These are phyloP conservation scores for Hanseniaspora guilliermondii DNA, from an alignment of 805 yeast species.

Conservation along the genomic window DNA sequence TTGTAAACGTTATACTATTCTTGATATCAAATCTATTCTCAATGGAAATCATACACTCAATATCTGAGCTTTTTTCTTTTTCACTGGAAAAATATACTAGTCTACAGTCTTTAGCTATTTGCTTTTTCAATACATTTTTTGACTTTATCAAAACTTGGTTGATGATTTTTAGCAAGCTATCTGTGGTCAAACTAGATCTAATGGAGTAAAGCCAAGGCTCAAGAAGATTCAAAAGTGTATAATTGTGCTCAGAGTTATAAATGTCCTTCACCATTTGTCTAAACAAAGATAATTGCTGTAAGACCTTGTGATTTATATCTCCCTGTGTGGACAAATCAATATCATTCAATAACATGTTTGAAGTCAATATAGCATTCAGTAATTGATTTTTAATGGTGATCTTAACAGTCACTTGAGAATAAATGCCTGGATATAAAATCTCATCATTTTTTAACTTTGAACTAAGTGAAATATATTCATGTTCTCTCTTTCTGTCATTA, in stretches of 20 bases:
- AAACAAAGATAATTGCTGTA: slow-evolving; percentile 37
- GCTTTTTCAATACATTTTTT: slow-evolving; percentile 11
- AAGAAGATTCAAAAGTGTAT: slow-evolving; percentile 54
- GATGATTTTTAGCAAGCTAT: slow-evolving; percentile 65
- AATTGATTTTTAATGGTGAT: slow-evolving; percentile 66
- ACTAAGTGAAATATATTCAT: slow-evolving; percentile 39
- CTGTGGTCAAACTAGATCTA: slow-evolving; percentile 72
- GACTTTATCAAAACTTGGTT: slow-evolving; percentile 11
- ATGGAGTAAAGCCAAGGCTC: slow-evolving; percentile 75
- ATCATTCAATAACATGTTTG: slow-evolving; percentile 46
- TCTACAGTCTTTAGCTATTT: slow-evolving; percentile 8
- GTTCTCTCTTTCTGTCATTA: slow-evolving; percentile 51
- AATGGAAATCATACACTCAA: slow-evolving; percentile 3
- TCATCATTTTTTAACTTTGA: slow-evolving; percentile 58
- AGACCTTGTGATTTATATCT: slow-evolving; percentile 65
- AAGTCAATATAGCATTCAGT: slow-evolving; percentile 74
- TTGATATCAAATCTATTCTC: slow-evolving; percentile 13
- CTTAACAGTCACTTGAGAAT: slow-evolving; percentile 67
- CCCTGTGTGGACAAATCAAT: slow-evolving; percentile 55
- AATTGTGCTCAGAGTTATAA: slow-evolving; percentile 80
- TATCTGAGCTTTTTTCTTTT: slow-evolving; percentile 3
- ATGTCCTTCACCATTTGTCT: slow-evolving; percentile 68
- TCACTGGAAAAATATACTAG: slow-evolving; percentile 1
- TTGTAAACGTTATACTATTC: slow-evolving; percentile 8
- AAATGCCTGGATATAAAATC: slow-evolving; percentile 66